Evolutionary conservation across 2,329 filamentous ascomycete genomes (phyloP), one percentile per base, ranked within the genome.

Genomic region (Alternaria sp.): DNA sequence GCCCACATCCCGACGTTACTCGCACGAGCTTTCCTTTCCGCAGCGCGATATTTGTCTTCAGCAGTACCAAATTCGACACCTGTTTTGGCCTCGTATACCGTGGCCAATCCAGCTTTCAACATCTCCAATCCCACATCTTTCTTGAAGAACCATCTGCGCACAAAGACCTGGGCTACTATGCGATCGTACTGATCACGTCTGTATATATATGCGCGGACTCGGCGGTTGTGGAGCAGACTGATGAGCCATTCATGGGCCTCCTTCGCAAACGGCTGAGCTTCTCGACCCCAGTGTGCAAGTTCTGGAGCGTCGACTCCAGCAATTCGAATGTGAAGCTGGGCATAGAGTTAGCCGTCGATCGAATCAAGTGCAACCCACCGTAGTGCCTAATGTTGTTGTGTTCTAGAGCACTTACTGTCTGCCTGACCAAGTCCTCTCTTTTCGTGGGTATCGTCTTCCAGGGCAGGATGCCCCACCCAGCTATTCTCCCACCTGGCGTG

Each of bases 221-320:
- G 88, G 33, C 86, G 87, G 59, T 89, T 83, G 23, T 87, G 80
- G 9, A 98, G 82, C 75, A 92, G 92, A 5, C 80, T 79, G 14
- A 85, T 87, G n/a, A 99, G 84, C 88, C 92, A 98, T 17, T 86
- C 80, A 51, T 94, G 82, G 7, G 95, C 92, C 77, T 98, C 94
- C 58, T 86, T 83, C 3, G 91, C 85, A 75, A 88, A 93, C 1
- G 93, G 94, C 78, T 99, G 95, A 9, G 89, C 91, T 26, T 92
- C 90, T 50, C 88, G 86, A 53, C 96, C 96, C 78, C 97, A 99
- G 78, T 99, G 95, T 8, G 93, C 89, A 55, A 91, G 83, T 79
- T 99, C 95, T 2, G 95, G 95, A 10, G 96, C 95, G 77, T 99
- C 95, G 54, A 99, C 82, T 49, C 95, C 95, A 14, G 95, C 95